A percentile compares a stretch with the other conserved stretches of the same genome.
Conservation (phyloP, 2,329 filamentous ascomycete species). For the Fusarium azukiicola region DNA sequence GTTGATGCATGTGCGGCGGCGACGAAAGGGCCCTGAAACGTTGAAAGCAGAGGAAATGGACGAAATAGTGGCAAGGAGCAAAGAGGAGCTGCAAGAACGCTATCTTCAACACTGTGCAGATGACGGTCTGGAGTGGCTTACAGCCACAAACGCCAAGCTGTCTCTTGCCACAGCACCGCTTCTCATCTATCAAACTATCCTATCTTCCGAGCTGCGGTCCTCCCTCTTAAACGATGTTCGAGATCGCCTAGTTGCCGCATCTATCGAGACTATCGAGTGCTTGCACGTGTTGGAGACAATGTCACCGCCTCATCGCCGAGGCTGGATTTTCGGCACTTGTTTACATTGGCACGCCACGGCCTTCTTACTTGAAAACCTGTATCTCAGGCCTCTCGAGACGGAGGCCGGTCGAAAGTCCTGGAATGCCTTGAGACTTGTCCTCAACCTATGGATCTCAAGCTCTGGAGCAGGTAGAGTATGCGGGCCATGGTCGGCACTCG, state of each 20-base stretch:
- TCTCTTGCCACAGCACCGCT: slow-evolving; percentile 28
- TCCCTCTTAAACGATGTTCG: not conserved
- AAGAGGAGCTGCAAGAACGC: slow-evolving; percentile 16
- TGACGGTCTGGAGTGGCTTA: slow-evolving; percentile 28
- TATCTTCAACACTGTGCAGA: slow-evolving; percentile 27
- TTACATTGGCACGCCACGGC: slow-evolving; percentile 31
- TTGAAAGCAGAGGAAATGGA: slow-evolving; percentile 20
- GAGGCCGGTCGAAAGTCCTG: slow-evolving; percentile 19
- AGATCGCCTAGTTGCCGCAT: slow-evolving; percentile 15
- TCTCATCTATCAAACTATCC: slow-evolving; percentile 26
- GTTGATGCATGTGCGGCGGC: not conserved
- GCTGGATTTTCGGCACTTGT: slow-evolving; percentile 21
- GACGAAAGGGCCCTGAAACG: not conserved
- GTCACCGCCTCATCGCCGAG: slow-evolving; percentile 25
- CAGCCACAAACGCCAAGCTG: slow-evolving; percentile 21
- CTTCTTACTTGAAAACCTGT: slow-evolving; percentile 20
- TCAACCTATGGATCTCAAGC: slow-evolving; percentile 14
- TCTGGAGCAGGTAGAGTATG: not conserved
- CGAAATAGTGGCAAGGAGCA: slow-evolving; percentile 13
- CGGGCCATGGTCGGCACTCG: slow-evolving; percentile 15
- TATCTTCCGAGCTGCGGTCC: slow-evolving; percentile 18
- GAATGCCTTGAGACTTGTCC: slow-evolving; percentile 32
- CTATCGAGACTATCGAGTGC: slow-evolving; percentile 29
- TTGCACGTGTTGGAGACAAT: slow-evolving; percentile 28
- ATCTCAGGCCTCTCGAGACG: not conserved